Evolutionary conservation across 1,284 basidiomycete genomes (phyloP), one percentile per base, ranked within the genome.

Genomic region (Ganoderma sp.): DNA sequence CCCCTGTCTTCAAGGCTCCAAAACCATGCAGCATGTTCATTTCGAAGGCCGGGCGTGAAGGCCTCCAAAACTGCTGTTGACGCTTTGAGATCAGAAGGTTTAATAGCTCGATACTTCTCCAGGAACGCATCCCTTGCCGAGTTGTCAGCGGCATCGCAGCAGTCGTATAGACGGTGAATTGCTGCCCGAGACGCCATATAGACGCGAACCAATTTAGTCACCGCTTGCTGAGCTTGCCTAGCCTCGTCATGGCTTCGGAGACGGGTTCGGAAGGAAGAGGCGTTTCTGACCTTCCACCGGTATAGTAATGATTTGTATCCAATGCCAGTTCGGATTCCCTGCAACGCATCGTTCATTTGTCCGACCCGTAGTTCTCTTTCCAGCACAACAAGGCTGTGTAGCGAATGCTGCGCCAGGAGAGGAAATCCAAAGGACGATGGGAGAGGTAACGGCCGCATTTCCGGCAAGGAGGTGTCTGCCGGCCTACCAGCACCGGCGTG

Each of bases 221-320:
- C 39, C 3, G 6, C 25, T 12, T 52, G 32, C 32, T 32, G 32
- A 5, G 32, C 57, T 2, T 65, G 45, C 10, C 48, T 45, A 2
- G 54, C 58, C 17, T 61, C 25, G 4, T 65, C 58, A 19, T 65
- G 61, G 58, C 54, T 58, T 9, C 64, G 34, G 2, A 65, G 57
- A 6, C 37, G 43, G 0, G 45, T 45, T 0, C 45, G 42, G 15
- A 17, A 39, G 6, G 57, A 52, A 5, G 45, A 19, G 2, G 64
- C 64, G 14, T 59, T 59, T 10, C 64, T 58, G 2, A 65, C 45
- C 64, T 60, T 65, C 6, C n/a, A 19, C 1, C 37, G 56, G 42
- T 58, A 65, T 3, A 65, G 45, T 10, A 58, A 7, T 5, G 64
- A 65, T 57, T 65, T 65, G 64, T 65, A 65, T 12, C 64, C 45